phyloP scores from a whole-genome alignment of 2,329 filamentous ascomycete genomes.

The Calonectria hawksworthii region DNA sequence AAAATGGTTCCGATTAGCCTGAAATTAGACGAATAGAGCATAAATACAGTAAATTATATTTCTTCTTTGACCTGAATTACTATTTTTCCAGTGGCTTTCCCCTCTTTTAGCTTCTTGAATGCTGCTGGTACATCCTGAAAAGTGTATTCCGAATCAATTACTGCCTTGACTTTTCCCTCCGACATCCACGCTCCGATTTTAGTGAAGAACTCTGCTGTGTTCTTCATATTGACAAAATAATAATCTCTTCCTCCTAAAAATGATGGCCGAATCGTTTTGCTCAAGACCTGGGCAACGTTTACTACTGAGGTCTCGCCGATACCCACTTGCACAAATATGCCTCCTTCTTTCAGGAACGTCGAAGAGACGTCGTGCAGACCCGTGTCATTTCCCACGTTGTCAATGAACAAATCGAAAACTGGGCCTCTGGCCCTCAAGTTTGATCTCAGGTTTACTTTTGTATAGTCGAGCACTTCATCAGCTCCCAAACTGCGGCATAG shows the following conservation, averaged over 20 bases:
- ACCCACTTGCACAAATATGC: conserved; percentile 20
- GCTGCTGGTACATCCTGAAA: conserved; percentile 14
- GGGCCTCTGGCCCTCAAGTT: not conserved
- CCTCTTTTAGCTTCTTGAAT: conserved; percentile 13
- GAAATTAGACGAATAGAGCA: not conserved
- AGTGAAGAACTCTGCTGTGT: conserved; percentile 14
- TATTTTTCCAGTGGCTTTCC: conserved; percentile 17
- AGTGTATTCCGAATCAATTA: not conserved
- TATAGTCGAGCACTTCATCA: conserved; percentile 23
- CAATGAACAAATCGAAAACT: conserved; percentile 12
- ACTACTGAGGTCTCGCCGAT: not conserved
- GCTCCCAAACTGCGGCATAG: conserved; percentile 49
- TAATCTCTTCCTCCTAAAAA: not conserved
- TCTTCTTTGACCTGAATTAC: conserved; percentile 14
- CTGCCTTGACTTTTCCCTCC: conserved; percentile 7
- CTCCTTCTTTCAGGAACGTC: not conserved
- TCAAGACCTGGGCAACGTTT: not conserved
- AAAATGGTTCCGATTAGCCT: not conserved
- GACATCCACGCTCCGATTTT: conserved; percentile 20
- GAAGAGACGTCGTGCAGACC: not conserved
- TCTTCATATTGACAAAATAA: conserved; percentile 30
- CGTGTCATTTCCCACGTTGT: conserved; percentile 14
- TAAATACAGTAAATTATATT: too few species aligned
- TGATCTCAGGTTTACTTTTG: not conserved
- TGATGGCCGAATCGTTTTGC: not conserved